Conservation (phyloP, 2,329 filamentous ascomycete genomes). For the Colletotrichum graminicola region DNA sequence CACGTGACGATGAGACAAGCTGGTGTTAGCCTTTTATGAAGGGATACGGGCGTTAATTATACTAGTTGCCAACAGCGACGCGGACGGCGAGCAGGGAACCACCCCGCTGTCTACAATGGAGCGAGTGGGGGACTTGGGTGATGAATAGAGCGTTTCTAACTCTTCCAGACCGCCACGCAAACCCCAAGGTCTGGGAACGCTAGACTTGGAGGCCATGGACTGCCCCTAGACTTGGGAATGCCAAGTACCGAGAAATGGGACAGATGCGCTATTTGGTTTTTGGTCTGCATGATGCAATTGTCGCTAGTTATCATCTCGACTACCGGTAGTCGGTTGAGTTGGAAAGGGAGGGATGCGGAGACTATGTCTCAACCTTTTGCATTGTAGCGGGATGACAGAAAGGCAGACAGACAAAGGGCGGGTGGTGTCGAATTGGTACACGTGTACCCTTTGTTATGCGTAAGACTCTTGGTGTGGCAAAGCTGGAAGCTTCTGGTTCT, state of each 20-base stretch:
- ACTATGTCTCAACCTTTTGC: not conserved
- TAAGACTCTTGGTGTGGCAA: not conserved
- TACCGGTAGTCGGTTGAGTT: constrained; percentile 2
- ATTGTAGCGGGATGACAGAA: not conserved
- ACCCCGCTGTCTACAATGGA: constrained; percentile 1
- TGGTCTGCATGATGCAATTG: not conserved
- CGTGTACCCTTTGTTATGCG: not conserved
- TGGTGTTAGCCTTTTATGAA: not conserved
- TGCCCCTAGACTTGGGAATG: constrained; percentile 25
- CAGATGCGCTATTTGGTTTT: not conserved
- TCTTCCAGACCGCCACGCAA: constrained; percentile 28
- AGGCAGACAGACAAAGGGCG: not conserved
- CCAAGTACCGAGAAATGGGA: constrained; percentile 9
- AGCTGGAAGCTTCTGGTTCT: not conserved
- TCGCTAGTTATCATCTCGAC: not conserved
- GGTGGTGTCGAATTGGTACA: not conserved
- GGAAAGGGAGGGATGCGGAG: not conserved
- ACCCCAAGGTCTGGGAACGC: not conserved
- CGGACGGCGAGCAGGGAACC: constrained; percentile 19
- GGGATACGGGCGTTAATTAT: not conserved
- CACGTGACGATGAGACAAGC: not conserved
- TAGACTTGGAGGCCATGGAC: constrained; percentile 1
- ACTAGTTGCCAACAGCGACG: constrained; percentile 18
- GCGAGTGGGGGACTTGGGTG: constrained; percentile 9
- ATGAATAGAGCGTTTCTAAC: constrained; percentile 2